Evolutionary conservation across 768 basidiomycete genomes (phyloP), one percentile per base, ranked within the genome.

Genomic region (Hygrocybe punicea): DNA sequence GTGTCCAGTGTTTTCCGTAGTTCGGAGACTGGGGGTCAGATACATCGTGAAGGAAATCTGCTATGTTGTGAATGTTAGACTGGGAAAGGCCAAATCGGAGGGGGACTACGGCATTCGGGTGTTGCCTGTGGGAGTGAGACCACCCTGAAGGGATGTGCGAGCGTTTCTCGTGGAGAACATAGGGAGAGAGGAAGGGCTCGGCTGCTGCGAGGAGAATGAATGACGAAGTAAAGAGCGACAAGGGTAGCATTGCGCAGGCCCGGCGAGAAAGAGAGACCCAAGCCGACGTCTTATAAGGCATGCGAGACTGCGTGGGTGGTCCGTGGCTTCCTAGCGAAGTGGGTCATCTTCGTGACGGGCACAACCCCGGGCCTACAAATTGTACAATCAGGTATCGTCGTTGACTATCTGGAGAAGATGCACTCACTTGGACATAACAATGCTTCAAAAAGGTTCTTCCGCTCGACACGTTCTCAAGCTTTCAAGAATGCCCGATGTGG

Each of bases 1-100:
- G 64, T 6, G 68, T 63, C 73, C 71, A 76, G 63, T 76, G 74
- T n/a, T 69, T 55, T 6, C 72, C 71, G 47, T 72, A 77, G 2
- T 60, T 59, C 1, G 72, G 66, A 8, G 72, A 74, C 14, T 60
- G 51, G 5, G 76, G 76, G 55, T 76, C 64, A 5, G 75, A 71
- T 8, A 76, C 66, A 13, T 70, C 63, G 29, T 71, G 57, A 36
- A 77, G 66, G 13, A 65, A 56, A 5, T 66, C 62, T 5, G 71
- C 67, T 21, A 74, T 63, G 8, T 54, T 42, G 23, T 70, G 60
- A n/a, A 73, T 57, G 58, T 74, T 71, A 14, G 54, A 53, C 61
- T 76, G 76, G 47, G 67, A 68, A 45, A 77, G 68, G 2, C 64
- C 73, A 36, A 76, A 66, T 25, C 69, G 69, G 8, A 76, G 61